A percentile compares a stretch with the other conserved stretches of the same genome.
phyloP scores from a whole-genome alignment of 192 early-diverging fungal genomes.

The Ambispora gerdemannii region DNA sequence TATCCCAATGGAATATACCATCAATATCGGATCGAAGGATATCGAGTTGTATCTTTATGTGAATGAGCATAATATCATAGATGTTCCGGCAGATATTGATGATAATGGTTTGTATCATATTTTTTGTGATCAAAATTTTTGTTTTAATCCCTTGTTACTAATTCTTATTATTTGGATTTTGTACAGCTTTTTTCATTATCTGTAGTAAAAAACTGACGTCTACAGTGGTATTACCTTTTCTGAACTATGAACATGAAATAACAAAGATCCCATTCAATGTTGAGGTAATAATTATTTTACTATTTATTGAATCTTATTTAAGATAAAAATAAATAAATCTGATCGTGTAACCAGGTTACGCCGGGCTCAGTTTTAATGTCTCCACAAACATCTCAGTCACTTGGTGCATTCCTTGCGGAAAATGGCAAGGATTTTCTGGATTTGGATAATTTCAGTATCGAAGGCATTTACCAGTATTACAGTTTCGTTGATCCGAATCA shows the following conservation, averaged over 20 bases:
- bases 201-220: constrained; percentile 38
- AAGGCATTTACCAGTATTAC: constrained; percentile 56
- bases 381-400: constrained; percentile 60
- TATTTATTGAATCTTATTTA: neutral
- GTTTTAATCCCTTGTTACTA: neutral
- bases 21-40: constrained; percentile 50
- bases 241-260: constrained; percentile 52
- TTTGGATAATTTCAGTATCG: constrained; percentile 39
- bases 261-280: constrained; percentile 54
- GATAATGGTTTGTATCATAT: constrained; percentile 62
- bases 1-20: constrained; percentile 63
- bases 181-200: constrained; percentile 43
- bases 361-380: constrained; percentile 48
- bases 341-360: constrained; percentile 36
- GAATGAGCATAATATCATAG: constrained; percentile 77
- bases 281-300: constrained; percentile 36
- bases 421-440: constrained; percentile 49
- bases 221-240: constrained; percentile 53
- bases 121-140: constrained; percentile 1
- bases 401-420: constrained; percentile 57
- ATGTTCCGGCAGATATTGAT: constrained; percentile 61
- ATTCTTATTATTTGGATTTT: constrained; percentile 21
- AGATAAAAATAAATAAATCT: neutral
- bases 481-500: constrained; percentile 47
- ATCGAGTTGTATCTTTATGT: constrained; percentile 60